Percentiles rank a stretch among this genome's conserved stretches.
Evolutionary conservation across 1,284 basidiomycete genomes (phyloP).

Genomic region (Mycena sp.): DNA sequence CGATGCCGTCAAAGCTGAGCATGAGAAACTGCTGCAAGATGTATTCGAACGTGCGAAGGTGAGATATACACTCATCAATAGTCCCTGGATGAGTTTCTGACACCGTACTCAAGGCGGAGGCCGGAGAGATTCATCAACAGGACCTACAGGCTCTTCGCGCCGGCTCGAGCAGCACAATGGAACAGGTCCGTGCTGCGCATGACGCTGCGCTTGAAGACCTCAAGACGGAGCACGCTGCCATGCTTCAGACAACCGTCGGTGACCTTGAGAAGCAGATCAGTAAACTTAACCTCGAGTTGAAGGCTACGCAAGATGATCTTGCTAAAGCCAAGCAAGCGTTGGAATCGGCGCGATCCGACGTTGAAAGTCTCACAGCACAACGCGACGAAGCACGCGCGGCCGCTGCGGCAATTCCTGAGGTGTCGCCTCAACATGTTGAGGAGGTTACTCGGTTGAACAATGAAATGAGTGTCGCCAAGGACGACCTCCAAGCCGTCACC

Average conservation of each 20-base stretch:
- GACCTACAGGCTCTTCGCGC: slow-evolving; percentile 77
- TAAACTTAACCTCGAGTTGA: slow-evolving; percentile 72
- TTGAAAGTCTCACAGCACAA: slow-evolving; percentile 65
- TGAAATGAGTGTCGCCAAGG: slow-evolving; percentile 68
- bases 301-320: slow-evolving; percentile 84
- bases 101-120: slow-evolving; percentile 61
- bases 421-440: slow-evolving; percentile 61
- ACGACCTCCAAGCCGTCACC: slow-evolving; percentile 67
- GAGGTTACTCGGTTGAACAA: slow-evolving; percentile 65
- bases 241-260: slow-evolving; percentile 65
- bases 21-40: slow-evolving; percentile 69
- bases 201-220: slow-evolving; percentile 66
- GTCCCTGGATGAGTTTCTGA: slow-evolving; percentile 20
- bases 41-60: slow-evolving; percentile 84
- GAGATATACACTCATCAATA: slow-evolving; percentile 26
- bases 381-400: slow-evolving; percentile 67
- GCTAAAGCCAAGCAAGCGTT: slow-evolving; percentile 72
- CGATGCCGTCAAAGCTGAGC: slow-evolving; percentile 71
- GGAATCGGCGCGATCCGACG: slow-evolving; percentile 60
- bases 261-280: slow-evolving; percentile 71
- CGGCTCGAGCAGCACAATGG: slow-evolving; percentile 70
- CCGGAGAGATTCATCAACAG: slow-evolving; percentile 68
- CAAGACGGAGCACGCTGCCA: slow-evolving; percentile 67
- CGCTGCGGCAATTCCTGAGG: slow-evolving; percentile 53
- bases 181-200: slow-evolving; percentile 73